Conservation (phyloP, 352 stramenopile species). For the Poterioochromonas sp. region DNA sequence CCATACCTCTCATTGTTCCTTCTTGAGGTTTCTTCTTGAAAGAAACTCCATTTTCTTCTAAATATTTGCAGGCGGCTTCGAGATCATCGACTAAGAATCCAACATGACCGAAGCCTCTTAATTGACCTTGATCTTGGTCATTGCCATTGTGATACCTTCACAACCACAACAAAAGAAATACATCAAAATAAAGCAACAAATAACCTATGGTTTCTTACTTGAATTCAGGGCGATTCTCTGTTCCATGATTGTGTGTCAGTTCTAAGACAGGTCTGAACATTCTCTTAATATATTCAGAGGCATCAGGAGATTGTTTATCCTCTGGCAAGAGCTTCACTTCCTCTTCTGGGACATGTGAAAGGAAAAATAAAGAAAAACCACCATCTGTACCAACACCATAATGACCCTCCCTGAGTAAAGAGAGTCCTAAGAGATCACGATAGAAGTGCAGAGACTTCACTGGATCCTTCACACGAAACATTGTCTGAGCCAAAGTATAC, state of each 20-base stretch:
- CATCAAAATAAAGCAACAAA: conserved; percentile 24
- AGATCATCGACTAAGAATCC: conserved; percentile 67
- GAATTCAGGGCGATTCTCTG: conserved; percentile 63
- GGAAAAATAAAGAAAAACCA: conserved; percentile 73
- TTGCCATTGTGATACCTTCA: conserved; percentile 72
- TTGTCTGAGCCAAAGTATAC: conserved; percentile 70
- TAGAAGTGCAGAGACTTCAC: conserved; percentile 68
- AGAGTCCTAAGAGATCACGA: conserved; percentile 66
- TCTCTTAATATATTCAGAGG: conserved; percentile 42
- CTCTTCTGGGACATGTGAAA: conserved; percentile 50
- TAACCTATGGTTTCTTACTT: conserved; percentile 44
- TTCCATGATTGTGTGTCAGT: conserved; percentile 80
- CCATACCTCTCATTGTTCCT: conserved; percentile 66
- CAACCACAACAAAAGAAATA: conserved; percentile 7
- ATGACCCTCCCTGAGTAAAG: conserved; percentile 58
- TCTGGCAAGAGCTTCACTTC: conserved; percentile 39
- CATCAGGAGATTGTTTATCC: conserved; percentile 34
- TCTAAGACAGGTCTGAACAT: conserved; percentile 55
- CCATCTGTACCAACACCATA: conserved; percentile 40
- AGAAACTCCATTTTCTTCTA: conserved; percentile 63
- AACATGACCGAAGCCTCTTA: conserved; percentile 69
- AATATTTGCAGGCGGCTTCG: conserved; percentile 62
- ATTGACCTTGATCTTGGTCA: conserved; percentile 51
- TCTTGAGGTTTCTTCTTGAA: conserved; percentile 67
- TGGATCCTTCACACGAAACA: conserved; percentile 73